Evolutionary conservation across 768 basidiomycete species (phyloP).

Genomic region (Leucogyrophana mollusca): DNA sequence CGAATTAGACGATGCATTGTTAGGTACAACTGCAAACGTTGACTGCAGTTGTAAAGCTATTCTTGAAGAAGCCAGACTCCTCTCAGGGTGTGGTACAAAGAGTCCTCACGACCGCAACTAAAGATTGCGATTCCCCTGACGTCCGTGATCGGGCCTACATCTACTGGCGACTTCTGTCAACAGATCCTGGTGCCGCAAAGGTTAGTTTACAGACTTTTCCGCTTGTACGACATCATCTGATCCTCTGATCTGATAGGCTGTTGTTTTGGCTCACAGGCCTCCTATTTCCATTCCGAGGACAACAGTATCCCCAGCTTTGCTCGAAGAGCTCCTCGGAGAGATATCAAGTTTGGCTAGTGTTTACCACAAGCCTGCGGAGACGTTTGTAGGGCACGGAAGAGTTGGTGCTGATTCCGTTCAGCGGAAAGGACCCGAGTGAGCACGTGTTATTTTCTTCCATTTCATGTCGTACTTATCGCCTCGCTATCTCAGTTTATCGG

Average conservation of each 20-base stretch:
- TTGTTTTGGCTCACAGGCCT: slow-evolving; percentile 88
- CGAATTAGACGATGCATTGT: background rate
- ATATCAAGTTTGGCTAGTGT: slow-evolving; percentile 89
- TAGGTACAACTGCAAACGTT: slow-evolving; percentile 79
- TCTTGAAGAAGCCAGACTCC: slow-evolving; percentile 90
- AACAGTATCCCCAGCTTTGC: slow-evolving; percentile 79
- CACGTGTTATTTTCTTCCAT: slow-evolving; percentile 2
- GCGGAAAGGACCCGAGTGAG: slow-evolving; percentile 60
- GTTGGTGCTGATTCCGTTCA: slow-evolving; percentile 81
- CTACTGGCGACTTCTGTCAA: slow-evolving; percentile 94
- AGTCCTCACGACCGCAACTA: slow-evolving; percentile 93
- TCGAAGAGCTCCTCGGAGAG: slow-evolving; percentile 91
- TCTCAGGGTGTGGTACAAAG: slow-evolving; percentile 90
- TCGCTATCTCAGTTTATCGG: slow-evolving; percentile 43
- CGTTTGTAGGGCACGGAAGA: slow-evolving; percentile 91
- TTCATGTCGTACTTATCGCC: background rate
- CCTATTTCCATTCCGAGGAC: slow-evolving; percentile 93
- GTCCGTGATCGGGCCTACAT: slow-evolving; percentile 97
- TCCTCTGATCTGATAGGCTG: slow-evolving; percentile 44
- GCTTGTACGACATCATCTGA: background rate
- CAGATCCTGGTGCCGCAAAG: slow-evolving; percentile 95
- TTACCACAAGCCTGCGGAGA: slow-evolving; percentile 96
- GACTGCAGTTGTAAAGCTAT: slow-evolving; percentile 96
- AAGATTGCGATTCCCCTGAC: slow-evolving; percentile 95
- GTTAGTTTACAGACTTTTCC: slow-evolving; percentile 36